Evolutionary conservation across 352 stramenopile species (phyloP).

Genomic region (Phytopythium boreale): DNA sequence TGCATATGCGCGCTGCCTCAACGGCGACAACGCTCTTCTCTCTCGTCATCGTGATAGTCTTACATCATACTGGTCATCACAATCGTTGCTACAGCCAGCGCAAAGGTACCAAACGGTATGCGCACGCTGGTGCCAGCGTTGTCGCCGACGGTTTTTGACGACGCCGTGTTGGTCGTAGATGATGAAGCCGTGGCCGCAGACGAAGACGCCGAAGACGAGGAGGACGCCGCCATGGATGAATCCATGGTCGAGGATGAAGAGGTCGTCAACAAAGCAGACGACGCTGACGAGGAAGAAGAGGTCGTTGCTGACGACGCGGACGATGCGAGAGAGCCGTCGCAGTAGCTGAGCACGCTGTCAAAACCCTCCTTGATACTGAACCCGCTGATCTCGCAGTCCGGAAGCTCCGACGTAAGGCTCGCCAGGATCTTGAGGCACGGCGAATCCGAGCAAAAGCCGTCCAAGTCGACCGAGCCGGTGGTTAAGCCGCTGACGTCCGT

Average conservation of each 20-base stretch:
- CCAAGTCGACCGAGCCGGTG: not conserved
- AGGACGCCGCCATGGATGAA: not conserved
- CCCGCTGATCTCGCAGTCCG: constrained; percentile 3
- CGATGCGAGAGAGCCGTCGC: not conserved
- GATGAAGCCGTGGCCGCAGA: no score
- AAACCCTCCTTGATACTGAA: not conserved
- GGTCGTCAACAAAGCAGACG: not conserved
- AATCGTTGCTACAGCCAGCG: no score
- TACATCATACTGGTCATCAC: no score
- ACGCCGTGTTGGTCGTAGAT: no score
- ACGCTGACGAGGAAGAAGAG: not conserved
- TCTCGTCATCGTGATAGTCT: no score
- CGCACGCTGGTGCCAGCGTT: no score
- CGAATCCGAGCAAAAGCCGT: not conserved
- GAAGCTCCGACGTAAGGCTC: not conserved
- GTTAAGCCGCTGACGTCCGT: not conserved
- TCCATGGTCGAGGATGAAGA: not conserved
- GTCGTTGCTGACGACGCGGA: not conserved
- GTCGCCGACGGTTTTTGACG: no score
- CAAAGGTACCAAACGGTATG: no score
- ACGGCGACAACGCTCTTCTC: no score
- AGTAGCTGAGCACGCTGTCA: not conserved
- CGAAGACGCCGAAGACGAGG: not conserved
- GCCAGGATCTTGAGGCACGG: not conserved
- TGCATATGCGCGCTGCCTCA: no score